Evolutionary conservation across 768 basidiomycete genomes (phyloP).

Genomic region (Fomitopsis pulvina): DNA sequence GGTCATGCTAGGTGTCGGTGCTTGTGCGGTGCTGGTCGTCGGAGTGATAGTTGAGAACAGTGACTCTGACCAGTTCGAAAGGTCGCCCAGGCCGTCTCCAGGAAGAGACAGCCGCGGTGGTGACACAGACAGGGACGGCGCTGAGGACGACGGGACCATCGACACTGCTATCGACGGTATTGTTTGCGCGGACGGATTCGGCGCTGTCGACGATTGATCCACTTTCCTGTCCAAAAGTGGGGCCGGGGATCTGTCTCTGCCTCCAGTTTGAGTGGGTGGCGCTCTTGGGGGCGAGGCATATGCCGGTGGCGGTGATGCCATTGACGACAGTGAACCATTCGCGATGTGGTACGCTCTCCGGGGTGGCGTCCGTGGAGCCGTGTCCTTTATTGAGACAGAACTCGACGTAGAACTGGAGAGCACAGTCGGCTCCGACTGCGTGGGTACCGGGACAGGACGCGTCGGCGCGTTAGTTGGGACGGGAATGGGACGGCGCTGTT

Average conservation of each 20-base stretch:
- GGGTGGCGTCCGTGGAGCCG: constrained; percentile 28
- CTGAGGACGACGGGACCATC: background rate
- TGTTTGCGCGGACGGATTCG: background rate
- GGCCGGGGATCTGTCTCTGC: background rate
- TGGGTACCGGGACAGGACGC: constrained; percentile 2
- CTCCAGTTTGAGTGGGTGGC: background rate
- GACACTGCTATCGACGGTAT: background rate
- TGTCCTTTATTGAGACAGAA: background rate
- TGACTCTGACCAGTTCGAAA: constrained; percentile 49
- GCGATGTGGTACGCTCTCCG: constrained; percentile 35
- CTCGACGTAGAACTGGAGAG: background rate
- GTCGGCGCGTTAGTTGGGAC: no score
- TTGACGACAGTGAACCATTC: constrained; percentile 29
- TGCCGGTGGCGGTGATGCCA: constrained; percentile 40
- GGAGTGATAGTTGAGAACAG: constrained; percentile 51
- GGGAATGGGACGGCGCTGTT: constrained; percentile 9
- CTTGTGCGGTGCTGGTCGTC: background rate
- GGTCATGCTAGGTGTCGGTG: background rate
- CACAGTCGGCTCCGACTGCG: constrained; percentile 1
- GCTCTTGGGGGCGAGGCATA: constrained; percentile 26
- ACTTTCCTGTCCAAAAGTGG: no score
- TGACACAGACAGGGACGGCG: constrained; percentile 1
- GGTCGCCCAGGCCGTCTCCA: constrained; percentile 32
- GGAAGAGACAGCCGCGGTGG: constrained; percentile 55
- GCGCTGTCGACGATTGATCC: no score